These are phyloP conservation scores for Cryptosporidium viatorum DNA, from an alignment of 169 alveolate species.

Conservation along the genomic window DNA sequence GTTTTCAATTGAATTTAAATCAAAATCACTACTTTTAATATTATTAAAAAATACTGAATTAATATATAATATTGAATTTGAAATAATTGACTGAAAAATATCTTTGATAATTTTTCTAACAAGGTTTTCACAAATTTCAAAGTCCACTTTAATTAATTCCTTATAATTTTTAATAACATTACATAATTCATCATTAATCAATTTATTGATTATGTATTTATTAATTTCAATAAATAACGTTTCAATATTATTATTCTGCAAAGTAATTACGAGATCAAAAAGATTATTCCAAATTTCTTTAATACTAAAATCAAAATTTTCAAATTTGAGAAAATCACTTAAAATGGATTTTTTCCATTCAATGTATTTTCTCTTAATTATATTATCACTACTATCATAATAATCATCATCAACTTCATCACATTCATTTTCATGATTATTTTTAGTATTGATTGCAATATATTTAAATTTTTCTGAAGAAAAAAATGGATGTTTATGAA, in stretches of 20 bases:
- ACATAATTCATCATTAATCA: background rate
- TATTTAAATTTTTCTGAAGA: background rate
- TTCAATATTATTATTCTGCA: background rate
- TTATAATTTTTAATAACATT: constrained; percentile 6
- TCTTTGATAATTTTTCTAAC: constrained; percentile 27
- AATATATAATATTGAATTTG: constrained; percentile 26
- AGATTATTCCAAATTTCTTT: constrained; percentile 24
- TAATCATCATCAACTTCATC: background rate
- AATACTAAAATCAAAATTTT: constrained; percentile 24
- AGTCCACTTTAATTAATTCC: constrained; percentile 2
- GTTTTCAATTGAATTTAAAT: constrained; percentile 8
- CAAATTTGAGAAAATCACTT: constrained; percentile 11
- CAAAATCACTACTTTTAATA: background rate
- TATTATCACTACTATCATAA: background rate
- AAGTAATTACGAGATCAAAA: constrained; percentile 25
- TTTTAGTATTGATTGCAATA: background rate
- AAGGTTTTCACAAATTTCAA: constrained; percentile 33
- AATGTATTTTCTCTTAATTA: constrained; percentile 8
- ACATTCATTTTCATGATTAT: background rate
- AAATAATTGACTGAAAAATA: constrained; percentile 23
- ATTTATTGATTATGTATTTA: background rate
- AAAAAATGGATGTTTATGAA: background rate
- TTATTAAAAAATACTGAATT: background rate
- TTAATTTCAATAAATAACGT: background rate
- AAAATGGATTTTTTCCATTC: constrained; percentile 55